These are phyloP conservation scores for Thymus mandschuricus DNA, from an alignment of 257 asterid genomes.

Conservation along the genomic window DNA sequence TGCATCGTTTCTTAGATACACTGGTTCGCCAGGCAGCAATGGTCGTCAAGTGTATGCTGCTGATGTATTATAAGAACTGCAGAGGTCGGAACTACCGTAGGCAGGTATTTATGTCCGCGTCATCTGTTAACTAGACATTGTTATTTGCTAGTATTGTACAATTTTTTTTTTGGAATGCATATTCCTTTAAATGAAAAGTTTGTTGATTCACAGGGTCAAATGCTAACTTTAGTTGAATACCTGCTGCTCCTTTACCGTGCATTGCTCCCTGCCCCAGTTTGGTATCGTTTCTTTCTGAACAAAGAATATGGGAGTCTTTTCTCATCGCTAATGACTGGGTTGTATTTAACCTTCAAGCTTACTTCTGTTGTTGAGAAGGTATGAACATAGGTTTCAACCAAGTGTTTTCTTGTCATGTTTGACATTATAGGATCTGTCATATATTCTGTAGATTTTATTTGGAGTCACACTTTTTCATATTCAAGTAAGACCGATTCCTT, in stretches of 20 bases:
- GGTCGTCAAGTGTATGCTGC: constrained; percentile 65
- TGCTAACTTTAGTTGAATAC: constrained; percentile 85
- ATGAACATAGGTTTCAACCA: constrained; percentile 18
- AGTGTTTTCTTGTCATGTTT: constrained; percentile 7
- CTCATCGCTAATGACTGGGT: constrained; percentile 84
- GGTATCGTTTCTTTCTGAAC: constrained; percentile 94
- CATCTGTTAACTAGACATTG: neutral
- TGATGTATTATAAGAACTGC: constrained; percentile 77
- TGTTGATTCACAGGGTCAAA: constrained; percentile 63
- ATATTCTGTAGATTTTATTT: constrained; percentile 6
- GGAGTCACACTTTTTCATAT: neutral
- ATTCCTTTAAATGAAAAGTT: constrained; percentile 27
- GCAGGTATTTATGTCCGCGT: constrained; percentile 53
- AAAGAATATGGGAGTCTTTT: constrained; percentile 93
- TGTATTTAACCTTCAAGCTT: constrained; percentile 87
- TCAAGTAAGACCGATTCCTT: neutral
- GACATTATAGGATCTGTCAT: constrained; percentile 15
- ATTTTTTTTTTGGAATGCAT: neutral
- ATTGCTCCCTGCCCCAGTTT: constrained; percentile 87
- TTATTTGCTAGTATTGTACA: constrained; percentile 5
- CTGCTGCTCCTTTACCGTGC: constrained; percentile 79
- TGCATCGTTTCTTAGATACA: constrained; percentile 55
- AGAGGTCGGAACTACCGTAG: constrained; percentile 74
- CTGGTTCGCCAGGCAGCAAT: constrained; percentile 84
- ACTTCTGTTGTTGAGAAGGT: constrained; percentile 96